Evolutionary conservation across 148 eudicot genomes (phyloP).

Genomic region (Pharnaceum exiguum): DNA sequence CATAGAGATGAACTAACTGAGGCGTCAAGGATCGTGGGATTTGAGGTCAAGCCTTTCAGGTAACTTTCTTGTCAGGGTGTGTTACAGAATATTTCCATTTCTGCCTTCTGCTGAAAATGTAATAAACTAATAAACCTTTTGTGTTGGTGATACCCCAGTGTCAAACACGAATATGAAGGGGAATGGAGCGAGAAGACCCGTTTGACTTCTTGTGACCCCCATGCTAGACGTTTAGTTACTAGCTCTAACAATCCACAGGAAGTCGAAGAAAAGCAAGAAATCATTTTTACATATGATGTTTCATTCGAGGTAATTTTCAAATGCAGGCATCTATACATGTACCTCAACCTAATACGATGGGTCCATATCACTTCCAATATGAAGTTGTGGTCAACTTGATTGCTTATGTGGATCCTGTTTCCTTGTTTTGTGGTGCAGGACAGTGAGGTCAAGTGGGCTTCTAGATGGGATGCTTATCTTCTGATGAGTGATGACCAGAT

Average conservation of each 20-base stretch:
- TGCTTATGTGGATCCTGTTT: conserved; percentile 4
- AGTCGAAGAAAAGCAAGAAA: conserved; percentile 47
- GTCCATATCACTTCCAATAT: background rate
- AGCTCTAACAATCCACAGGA: conserved; percentile 46
- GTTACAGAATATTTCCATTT: too few relatives aligned
- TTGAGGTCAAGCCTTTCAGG: conserved; percentile 51
- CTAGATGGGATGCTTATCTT: conserved; percentile 47
- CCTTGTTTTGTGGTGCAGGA: conserved; percentile 22
- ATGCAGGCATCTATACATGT: background rate
- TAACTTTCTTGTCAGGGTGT: conserved; percentile 6
- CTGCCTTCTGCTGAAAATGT: too few relatives aligned
- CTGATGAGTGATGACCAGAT: conserved; percentile 49
- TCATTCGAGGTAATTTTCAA: conserved; percentile 31
- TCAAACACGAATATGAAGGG: conserved; percentile 49
- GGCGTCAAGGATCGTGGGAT: conserved; percentile 43
- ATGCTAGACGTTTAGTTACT: conserved; percentile 40
- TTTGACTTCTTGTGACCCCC: conserved; percentile 41
- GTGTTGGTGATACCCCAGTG: conserved; percentile 20
- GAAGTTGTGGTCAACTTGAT: background rate
- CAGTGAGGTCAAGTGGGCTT: conserved; percentile 57
- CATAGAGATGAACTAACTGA: conserved; percentile 37
- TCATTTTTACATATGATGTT: conserved; percentile 43
- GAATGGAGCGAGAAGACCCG: conserved; percentile 40
- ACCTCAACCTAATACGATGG: background rate
- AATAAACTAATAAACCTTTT: conserved; percentile 5